Base-by-base conservation (phyloP, 2,329 filamentous ascomycete genomes). In the Fusarium acutatum region DNA sequence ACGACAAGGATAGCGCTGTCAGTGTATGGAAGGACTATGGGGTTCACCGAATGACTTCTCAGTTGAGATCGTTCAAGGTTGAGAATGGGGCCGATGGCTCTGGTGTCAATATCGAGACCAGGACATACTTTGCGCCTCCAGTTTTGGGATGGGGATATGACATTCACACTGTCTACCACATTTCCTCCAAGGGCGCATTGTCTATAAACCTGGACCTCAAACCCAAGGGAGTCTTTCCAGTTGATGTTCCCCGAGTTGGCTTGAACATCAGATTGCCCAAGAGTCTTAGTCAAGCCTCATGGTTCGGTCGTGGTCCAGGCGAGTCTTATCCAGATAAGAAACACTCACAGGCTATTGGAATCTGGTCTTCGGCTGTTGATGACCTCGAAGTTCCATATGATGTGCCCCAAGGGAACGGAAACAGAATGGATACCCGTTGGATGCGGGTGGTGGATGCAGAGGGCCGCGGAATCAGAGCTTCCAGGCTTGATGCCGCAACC, bases 121-220 rank as follows among this genome's bases (percentile, higher is more conserved):
- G 11, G 4, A 53, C 65, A 0, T 67, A 67, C 3, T 26, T 67
- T 13, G 63, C 65, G 3, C 65, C 65, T 4, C 63, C 65, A 2
- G 65, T 67, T 3, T 35, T 67, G 18, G 65, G 64, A 34, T 67
- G 65, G 65, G 65, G 65, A 2, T 67, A 61, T 7, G 65, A 67
- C 13, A 47, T 67, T 2, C 26, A 18, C 3, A 67, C 65, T 8
- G 24, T 46, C 17, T 67, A 67, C 18, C 10, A 11, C 14, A 30
- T 67, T 9, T 61, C 65, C 0, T 14, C 30, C 0, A 13, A 22
- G 5, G 65, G 65, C 1, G 0, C 12, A 5, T 7, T 67, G 0
- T 67, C 65, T 3, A 41, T 67, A 3, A 62, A 53, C 0, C 4
- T 67, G 5, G 30, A 47, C 15, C 46, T 67, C 6, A 34, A 22